phyloP scores from a whole-genome alignment of 2,329 filamentous ascomycete genomes.

The Monosporascus sp. region DNA sequence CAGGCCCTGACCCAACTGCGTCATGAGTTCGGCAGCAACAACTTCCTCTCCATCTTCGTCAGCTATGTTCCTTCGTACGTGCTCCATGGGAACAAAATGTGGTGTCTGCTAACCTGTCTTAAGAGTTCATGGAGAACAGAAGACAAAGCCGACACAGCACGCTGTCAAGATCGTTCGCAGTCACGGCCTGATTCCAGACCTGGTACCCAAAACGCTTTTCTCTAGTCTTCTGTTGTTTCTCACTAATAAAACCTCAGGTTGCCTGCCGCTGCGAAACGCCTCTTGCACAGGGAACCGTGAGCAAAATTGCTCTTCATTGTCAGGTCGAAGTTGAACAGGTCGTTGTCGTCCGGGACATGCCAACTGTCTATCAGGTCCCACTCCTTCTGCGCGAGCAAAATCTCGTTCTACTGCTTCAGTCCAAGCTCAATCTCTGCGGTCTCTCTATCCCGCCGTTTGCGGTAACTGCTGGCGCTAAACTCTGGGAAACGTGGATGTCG shows the following conservation, averaged over 20 bases:
- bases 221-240: conserved; percentile 2
- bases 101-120: no score
- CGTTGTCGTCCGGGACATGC: conserved; percentile 82
- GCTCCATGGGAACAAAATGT: no score
- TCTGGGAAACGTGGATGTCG: conserved; percentile 75
- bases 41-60: conserved; percentile 87
- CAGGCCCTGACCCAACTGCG: conserved; percentile 79
- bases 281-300: conserved; percentile 67
- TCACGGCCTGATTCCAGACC: conserved; percentile 66
- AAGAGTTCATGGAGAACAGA: conserved; percentile 59
- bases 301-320: conserved; percentile 86
- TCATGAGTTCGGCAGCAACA: conserved; percentile 64
- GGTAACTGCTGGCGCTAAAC: conserved; percentile 55
- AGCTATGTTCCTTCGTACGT: conserved; percentile 63
- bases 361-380: conserved; percentile 90
- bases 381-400: conserved; percentile 83
- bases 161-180: conserved; percentile 81
- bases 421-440: conserved; percentile 59
- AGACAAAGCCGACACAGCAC: conserved; percentile 95
- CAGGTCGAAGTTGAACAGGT: conserved; percentile 84
- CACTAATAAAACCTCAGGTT: conserved; percentile 50
- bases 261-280: conserved; percentile 83
- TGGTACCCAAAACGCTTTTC: conserved; percentile 42
- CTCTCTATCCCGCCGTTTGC: conserved; percentile 48
- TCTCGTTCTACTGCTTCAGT: conserved; percentile 61